Evolutionary conservation across 176 grass and related monocot genomes (phyloP).

Genomic region (Areca catechu): DNA sequence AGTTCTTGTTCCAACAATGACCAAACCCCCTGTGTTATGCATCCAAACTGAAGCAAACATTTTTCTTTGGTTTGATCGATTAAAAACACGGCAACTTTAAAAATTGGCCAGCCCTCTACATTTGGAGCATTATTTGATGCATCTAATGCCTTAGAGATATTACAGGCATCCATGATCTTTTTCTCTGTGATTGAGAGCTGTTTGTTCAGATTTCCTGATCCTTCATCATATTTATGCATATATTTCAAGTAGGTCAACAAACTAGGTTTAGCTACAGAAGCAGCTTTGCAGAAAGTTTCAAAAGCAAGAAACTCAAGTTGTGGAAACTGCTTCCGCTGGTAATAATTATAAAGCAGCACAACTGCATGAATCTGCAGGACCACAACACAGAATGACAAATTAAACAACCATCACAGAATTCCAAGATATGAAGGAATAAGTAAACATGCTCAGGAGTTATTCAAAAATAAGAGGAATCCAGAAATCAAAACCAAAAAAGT

Average conservation of each 20-base stretch:
- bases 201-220: slow-evolving; percentile 1
- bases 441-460: too few relatives aligned
- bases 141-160: slow-evolving; percentile 37
- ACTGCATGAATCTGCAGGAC: slow-evolving; percentile 49
- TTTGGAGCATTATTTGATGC: slow-evolving; percentile 18
- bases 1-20: slow-evolving; percentile 54
- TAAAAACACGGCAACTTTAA: slow-evolving; percentile 50
- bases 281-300: slow-evolving; percentile 23
- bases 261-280: slow-evolving; percentile 20
- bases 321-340: slow-evolving; percentile 50
- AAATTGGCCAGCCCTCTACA: slow-evolving; percentile 38
- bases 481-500: too few relatives aligned
- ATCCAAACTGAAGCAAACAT: slow-evolving; percentile 44
- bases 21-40: slow-evolving; percentile 33
- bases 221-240: slow-evolving; percentile 11
- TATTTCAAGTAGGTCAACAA: slow-evolving; percentile 26
- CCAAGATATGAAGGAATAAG: too few relatives aligned
- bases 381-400: slow-evolving; percentile 1
- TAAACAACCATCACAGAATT: background rate
- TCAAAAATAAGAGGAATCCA: too few relatives aligned
- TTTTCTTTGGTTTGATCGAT: slow-evolving; percentile 23
- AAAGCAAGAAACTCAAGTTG: slow-evolving; percentile 26
- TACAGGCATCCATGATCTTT: slow-evolving; percentile 32
- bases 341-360: slow-evolving; percentile 69
- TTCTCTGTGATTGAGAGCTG: slow-evolving; percentile 34